Evolutionary conservation across 208 protist genomes (phyloP), one percentile per base, ranked within the genome.

Genomic region (Crithidia bombi): DNA sequence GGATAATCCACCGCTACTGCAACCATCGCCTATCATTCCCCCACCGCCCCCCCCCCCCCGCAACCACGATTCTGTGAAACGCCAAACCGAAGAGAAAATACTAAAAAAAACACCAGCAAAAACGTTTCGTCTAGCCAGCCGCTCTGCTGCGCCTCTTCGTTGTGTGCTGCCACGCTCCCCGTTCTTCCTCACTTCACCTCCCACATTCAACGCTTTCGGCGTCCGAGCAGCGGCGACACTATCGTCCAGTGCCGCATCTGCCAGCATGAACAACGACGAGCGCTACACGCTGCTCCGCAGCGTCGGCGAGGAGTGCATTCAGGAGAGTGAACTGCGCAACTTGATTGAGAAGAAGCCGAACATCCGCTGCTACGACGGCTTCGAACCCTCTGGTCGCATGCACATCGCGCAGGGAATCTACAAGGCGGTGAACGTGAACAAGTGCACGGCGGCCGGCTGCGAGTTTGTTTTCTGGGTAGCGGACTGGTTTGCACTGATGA

Each of bases 401-500:
- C 98, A 99, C 72, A 99, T 99, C 82, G 99, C 99, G 0, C 99
- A 99, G 86, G 99, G 98, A 64, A 87, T 99, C 50, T 94, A 99
- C 67, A 99, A 99, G 82, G 93, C 98, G 2, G 97, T 99, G 47
- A 99, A 99, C 79, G 98, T 99, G 0, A 99, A 99, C 86, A 99
- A 99, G 76, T 97, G 98, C 68, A 99, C 97, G 0, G 70, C 82
- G 12, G 81, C 83, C 15, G 99, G 99, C 35, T 97, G 97, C 67
- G 94, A 87, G 14, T 99, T 99, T 79, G 90, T 99, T 9, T 99
- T 99, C 76, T 99, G 98, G 94, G 98, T 99, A 21, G 99, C 99
- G n/a, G 99, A 99, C 86, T 99, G 98, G 98, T 99, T 99, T 78
- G 99, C 99, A 11, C 82, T 99, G 14, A 98, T 99, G 94, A 99